Evolutionary conservation across 208 protist species (phyloP), one percentile per base, ranked within the genome.

Genomic region (Leishmania tropica): DNA sequence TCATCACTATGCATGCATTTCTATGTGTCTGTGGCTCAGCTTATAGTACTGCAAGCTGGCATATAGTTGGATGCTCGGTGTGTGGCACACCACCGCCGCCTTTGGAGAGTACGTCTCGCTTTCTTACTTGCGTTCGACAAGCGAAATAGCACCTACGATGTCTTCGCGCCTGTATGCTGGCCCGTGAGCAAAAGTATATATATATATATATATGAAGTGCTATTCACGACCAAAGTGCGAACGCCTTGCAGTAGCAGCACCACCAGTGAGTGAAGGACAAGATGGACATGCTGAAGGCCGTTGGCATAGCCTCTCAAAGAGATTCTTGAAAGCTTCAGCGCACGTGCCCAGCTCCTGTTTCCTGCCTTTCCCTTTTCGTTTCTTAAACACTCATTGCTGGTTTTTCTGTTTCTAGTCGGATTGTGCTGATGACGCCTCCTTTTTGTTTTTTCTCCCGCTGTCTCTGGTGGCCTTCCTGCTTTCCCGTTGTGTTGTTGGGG

Each of bases 1-100:
- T 81, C 72, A 47, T 75, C 11, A 53, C n/a, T 71, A 42, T 60
- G 47, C 24, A 62, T 73, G 21, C 3, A 48, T 73, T 37, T 72
- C 21, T n/a, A 73, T 42, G 35, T 37, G 11, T 51, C 48, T 73
- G 21, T 48, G 67, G 15, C 45, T 70, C 31, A 70, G 28, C 35
- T 45, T 45, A 13, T 42, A 45, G 28, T 42, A 31, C 28, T 70
- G 35, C 3, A 51, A 73, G 5, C 40, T 48, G 67, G 4, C 67
- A 24, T 48, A 1, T 73, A 19, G 28, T 28, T 31, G 21, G 17
- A 73, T 19, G 67, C 40, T 73, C 45, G 28, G 8, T 17, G 42
- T 37, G 70, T 17, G 15, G 45, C 28, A 21, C 70, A 53, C 45
- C 28, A 35, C 45, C 45, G 21, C 70, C 45, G 10, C 48, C 42